A percentile compares a stretch with the other conserved stretches of the same genome.
Evolutionary conservation across 352 stramenopile genomes (phyloP).

Genomic region (Phytopythium delawarense): DNA sequence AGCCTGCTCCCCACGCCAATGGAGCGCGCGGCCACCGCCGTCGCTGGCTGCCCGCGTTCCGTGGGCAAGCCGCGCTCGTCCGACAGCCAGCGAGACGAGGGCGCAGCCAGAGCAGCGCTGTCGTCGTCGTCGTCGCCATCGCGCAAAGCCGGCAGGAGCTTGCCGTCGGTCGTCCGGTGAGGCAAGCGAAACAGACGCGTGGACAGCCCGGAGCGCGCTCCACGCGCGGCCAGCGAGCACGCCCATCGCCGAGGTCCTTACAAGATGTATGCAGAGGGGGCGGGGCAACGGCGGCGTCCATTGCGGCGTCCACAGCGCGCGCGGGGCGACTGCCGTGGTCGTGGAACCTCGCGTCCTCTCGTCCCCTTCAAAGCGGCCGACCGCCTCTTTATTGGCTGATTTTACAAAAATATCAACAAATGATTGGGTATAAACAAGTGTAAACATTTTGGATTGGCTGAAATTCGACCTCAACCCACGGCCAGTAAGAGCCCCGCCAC

Average conservation of each 20-base stretch:
- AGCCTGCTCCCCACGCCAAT: constrained; percentile 51
- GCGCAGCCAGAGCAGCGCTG: background rate
- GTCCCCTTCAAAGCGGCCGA: background rate
- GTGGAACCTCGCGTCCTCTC: background rate
- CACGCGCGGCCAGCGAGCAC: no score
- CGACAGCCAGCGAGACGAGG: background rate
- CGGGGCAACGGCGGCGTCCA: background rate
- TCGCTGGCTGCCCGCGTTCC: background rate
- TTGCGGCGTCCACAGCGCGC: background rate
- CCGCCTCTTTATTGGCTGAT: background rate
- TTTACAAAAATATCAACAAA: background rate
- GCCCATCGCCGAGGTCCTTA: background rate
- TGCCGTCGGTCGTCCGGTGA: background rate
- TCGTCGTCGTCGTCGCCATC: background rate
- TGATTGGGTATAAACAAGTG: background rate
- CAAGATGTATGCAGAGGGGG: background rate
- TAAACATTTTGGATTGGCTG: constrained; percentile 4
- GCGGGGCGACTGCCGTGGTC: background rate
- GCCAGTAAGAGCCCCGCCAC: background rate
- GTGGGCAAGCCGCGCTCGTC: background rate
- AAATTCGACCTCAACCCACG: constrained; percentile 6
- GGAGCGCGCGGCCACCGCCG: constrained; percentile 24
- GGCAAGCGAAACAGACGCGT: background rate
- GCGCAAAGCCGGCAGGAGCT: background rate
- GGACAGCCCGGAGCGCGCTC: background rate